Base-by-base conservation (phyloP, 2,329 filamentous ascomycete genomes). In the Gnomoniopsis smithogilvyi region DNA sequence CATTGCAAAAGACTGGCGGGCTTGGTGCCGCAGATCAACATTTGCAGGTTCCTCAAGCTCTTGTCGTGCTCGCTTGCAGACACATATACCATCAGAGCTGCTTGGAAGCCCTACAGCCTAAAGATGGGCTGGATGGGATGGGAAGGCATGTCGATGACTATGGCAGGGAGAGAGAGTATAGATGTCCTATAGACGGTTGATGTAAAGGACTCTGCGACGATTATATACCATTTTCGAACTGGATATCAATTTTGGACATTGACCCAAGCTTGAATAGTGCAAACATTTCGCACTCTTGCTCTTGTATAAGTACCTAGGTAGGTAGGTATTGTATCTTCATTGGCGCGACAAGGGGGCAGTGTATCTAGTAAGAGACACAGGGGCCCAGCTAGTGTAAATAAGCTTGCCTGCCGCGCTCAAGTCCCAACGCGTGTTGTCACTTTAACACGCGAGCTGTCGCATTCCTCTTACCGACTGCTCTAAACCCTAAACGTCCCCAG, bases 41-140 rank as follows among this genome's bases (percentile, higher is more conserved):
- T 62, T 72, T 82, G 62, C 81, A 80, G 51, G 74, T 81, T n/a
- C 78, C 88, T 19, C 88, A 86, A 10, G 80, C 85, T 47, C 70
- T 91, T 54, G 84, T 90, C 11, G 81, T 91, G 51, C 74, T 91
- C 66, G 87, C 87, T 22, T 91, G 88, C 69, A 79, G 87, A 57
- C 88, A 91, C 70, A 83, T 89, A 19, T 90, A 88, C 66, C 88
- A 91, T 73, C 80, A 86, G 69, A 78, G 75, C 26, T 92, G 88
- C 68, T 75, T 90, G 43, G 90, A 94, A 68, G 80, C 84, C 60
- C 71, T 88, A 64, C 83, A 85, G 65, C 80, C 79, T 36, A 77
- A 81, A 62, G 67, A 77, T 70, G 67, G 58, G 58, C 21, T 62
- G 67, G 70, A 69, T 65, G 69, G 26, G 65, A 74, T 73, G 63